Percentiles rank a stretch among this genome's conserved stretches.
These are phyloP conservation scores for Stevia rebaudiana DNA, from an alignment of 140 eudicot species.

Conservation along the genomic window DNA sequence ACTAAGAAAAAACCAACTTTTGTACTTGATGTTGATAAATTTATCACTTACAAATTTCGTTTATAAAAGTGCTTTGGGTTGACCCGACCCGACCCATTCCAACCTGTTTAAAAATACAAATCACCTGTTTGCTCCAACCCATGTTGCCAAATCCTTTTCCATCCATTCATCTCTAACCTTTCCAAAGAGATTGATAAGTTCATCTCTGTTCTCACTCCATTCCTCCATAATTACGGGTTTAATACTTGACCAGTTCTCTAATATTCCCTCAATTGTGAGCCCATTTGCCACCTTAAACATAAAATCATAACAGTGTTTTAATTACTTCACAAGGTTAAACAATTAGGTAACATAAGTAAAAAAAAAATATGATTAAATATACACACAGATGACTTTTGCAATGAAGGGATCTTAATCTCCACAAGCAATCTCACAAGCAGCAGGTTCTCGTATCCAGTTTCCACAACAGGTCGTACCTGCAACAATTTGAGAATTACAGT, in stretches of 20 bases:
- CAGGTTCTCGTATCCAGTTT: constrained; percentile 92
- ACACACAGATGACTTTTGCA: constrained; percentile 79
- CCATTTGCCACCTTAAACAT: constrained; percentile 77
- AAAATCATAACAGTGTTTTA: constrained; percentile 15
- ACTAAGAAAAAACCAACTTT: not conserved
- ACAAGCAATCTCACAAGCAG: constrained; percentile 83
- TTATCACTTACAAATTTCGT: not conserved
- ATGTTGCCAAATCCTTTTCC: constrained; percentile 74
- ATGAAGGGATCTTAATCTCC: constrained; percentile 67
- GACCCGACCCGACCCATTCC: not conserved
- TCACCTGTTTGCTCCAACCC: constrained; percentile 97
- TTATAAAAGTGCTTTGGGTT: not conserved
- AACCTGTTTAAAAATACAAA: not conserved
- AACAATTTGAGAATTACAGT: constrained; percentile 15
- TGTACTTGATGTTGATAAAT: not conserved
- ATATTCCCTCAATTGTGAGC: constrained; percentile 63
- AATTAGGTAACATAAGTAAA: constrained; percentile 6
- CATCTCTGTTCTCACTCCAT: constrained; percentile 79
- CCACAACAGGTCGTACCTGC: constrained; percentile 98
- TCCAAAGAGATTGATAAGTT: constrained; percentile 74
- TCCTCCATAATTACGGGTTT: constrained; percentile 77
- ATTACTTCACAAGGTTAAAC: not conserved
- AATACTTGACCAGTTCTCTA: constrained; percentile 65
- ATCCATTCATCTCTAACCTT: constrained; percentile 96
- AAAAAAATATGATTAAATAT: constrained; percentile 8